Evolutionary conservation across 305 asterid species (phyloP), one percentile per base, ranked within the genome.

Genomic region (Fraxinus velutina): DNA sequence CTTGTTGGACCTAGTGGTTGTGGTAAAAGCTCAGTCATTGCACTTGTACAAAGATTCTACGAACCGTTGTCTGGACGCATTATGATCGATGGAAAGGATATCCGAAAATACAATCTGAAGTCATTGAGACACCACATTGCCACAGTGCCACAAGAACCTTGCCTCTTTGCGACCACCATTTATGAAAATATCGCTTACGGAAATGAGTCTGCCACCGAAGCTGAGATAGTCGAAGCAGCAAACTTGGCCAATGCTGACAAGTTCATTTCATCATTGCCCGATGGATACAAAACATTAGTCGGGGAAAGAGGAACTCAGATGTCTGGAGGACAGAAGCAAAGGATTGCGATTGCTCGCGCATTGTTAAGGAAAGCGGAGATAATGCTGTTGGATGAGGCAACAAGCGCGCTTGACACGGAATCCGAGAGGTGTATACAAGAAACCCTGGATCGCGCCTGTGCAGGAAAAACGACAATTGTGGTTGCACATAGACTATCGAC

Each of bases 1-100:
- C 98, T 96, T 0, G 98, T 96, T 0, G 99, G 99, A 0, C 98
- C 98, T 0, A 96, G 99, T 22, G 99, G 99, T 6, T 92, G 93
- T 13, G 99, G 99, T 0, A 96, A 96, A 86, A 96, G 98, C 81
- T 93, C 99, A 0, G 91, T 93, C 62, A 88, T 94, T 47, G 75
- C 97, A 3, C 96, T 96, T 0, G 84, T 91, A 9, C 94, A 93
- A 80, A 82, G 99, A 80, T 93, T 94, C 88, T 96, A 96, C 5
- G 98, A 96, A 75, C 98, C 99, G 0, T 90, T 96, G 0, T 92
- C 98, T 0, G 99, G 98, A 0, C 92, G 98, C 0, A 81, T 96
- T 6, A 83, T 89, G 84, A 85, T 96, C 3, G 99, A 96, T 5
- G 99, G 99, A 33, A 96, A 91, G 79, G 98, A 94, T 30, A 92